Conservation (phyloP, 805 yeast genomes). For the Ogataea degrootiae region DNA sequence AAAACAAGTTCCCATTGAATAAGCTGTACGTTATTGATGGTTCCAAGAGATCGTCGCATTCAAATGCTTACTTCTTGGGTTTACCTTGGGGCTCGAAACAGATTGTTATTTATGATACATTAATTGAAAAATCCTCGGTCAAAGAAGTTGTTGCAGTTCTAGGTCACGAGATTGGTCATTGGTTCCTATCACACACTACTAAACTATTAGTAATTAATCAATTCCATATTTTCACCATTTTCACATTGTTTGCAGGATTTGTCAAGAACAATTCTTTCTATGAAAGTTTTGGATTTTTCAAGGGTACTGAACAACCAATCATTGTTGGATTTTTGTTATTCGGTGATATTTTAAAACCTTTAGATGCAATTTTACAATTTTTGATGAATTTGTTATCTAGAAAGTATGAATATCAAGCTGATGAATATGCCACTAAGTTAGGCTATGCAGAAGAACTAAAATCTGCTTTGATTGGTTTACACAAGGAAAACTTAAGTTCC, state of each 20-base stretch:
- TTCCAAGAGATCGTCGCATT: constrained; percentile 93
- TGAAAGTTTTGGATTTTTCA: constrained; percentile 69
- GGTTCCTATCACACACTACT: constrained; percentile 89
- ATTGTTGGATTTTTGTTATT: constrained; percentile 79
- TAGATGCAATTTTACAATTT: constrained; percentile 66
- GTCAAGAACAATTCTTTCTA: constrained; percentile 75
- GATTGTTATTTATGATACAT: constrained; percentile 89
- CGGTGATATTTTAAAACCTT: constrained; percentile 71
- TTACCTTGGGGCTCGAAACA: constrained; percentile 91
- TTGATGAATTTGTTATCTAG: constrained; percentile 69
- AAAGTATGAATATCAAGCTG: constrained; percentile 91
- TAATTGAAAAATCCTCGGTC: constrained; percentile 71
- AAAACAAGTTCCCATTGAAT: constrained; percentile 79
- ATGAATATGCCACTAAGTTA: constrained; percentile 69
- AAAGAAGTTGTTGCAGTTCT: constrained; percentile 88
- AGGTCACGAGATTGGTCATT: constrained; percentile 99
- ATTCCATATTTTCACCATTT: constrained; percentile 56
- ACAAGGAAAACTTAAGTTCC: constrained; percentile 77
- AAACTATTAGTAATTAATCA: constrained; percentile 65
- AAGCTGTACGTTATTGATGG: constrained; percentile 90
- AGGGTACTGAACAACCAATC: constrained; percentile 51
- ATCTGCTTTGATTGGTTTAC: constrained; percentile 67
- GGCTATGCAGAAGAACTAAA: constrained; percentile 70
- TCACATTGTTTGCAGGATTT: constrained; percentile 74
- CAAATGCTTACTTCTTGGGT: constrained; percentile 95